Conservation (phyloP, 139 green algal species). For the Zygnema cylindricum region DNA sequence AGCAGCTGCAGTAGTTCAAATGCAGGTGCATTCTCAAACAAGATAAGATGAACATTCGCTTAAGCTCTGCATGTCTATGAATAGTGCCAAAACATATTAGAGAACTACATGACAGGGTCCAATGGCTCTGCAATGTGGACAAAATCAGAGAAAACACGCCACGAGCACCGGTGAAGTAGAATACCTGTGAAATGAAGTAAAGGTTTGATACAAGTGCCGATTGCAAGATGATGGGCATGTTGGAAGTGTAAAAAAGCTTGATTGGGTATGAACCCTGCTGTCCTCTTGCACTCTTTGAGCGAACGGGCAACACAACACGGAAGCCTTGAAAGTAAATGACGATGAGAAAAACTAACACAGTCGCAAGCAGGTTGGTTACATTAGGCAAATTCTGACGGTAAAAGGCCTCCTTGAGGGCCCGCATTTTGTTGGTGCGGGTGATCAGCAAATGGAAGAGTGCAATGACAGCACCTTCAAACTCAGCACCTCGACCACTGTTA, state of each 20-base stretch:
- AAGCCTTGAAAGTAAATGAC: constrained; percentile 99
- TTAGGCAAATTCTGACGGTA: constrained; percentile 97
- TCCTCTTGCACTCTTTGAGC: constrained; percentile 88
- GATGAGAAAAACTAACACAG: constrained; percentile 94
- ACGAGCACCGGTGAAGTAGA: too few relatives aligned
- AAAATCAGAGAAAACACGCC: too few relatives aligned
- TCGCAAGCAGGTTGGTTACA: constrained; percentile 95
- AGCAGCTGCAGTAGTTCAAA: too few relatives aligned
- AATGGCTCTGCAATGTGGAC: too few relatives aligned
- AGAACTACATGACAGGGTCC: too few relatives aligned
- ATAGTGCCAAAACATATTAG: too few relatives aligned
- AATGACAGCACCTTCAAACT: constrained; percentile 99
- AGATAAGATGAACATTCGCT: too few relatives aligned
- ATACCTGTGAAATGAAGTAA: constrained; percentile 95
- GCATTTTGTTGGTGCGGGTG: constrained; percentile 91
- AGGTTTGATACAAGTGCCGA: constrained; percentile 98
- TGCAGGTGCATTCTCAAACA: too few relatives aligned
- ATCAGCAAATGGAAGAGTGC: constrained; percentile 96
- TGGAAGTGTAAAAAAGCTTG: constrained; percentile 99
- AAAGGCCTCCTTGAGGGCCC: constrained; percentile 96
- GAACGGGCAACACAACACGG: constrained; percentile 95
- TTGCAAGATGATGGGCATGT: constrained; percentile 99
- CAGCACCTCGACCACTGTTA: constrained; percentile 79
- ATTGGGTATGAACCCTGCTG: constrained; percentile 93
- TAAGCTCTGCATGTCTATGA: too few relatives aligned